Conservation (phyloP, 2,329 filamentous ascomycete species). For the Fusarium tricinctum region DNA sequence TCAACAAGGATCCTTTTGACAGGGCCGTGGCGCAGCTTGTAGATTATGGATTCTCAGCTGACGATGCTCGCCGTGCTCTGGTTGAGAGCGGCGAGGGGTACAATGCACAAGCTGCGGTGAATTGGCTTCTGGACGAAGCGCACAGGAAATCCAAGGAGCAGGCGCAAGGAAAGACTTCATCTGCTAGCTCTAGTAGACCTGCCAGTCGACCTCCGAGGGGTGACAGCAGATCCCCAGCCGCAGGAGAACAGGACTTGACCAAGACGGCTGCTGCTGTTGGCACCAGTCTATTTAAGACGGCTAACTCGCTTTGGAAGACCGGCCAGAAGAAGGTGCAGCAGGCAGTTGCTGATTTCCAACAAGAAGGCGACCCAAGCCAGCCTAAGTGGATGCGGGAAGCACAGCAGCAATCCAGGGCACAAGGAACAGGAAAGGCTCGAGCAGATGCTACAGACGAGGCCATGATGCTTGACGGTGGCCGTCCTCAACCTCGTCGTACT, state of each 20-base stretch:
- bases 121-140: constrained; percentile 91
- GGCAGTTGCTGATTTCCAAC: constrained; percentile 87
- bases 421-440: constrained; percentile 51
- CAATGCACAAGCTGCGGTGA: constrained; percentile 88
- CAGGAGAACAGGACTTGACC: constrained; percentile 77
- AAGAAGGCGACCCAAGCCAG: constrained; percentile 79
- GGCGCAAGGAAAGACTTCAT: constrained; percentile 66
- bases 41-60: constrained; percentile 92
- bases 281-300: constrained; percentile 89
- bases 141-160: constrained; percentile 86
- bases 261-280: constrained; percentile 88
- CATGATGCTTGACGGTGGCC: constrained; percentile 79
- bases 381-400: constrained; percentile 96
- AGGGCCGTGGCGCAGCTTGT: constrained; percentile 88
- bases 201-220: constrained; percentile 49
- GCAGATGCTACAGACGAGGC: constrained; percentile 76
- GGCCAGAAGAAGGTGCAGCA: constrained; percentile 94
- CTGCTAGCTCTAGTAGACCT: constrained; percentile 54
- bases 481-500: constrained; percentile 61
- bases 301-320: constrained; percentile 94
- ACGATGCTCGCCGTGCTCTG: constrained; percentile 85
- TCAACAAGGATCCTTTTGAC: constrained; percentile 68
- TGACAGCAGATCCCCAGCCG: constrained; percentile 69
- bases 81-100: constrained; percentile 82
- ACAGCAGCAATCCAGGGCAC: constrained; percentile 60